Evolutionary conservation across 2,329 filamentous ascomycete genomes (phyloP), one percentile per base, ranked within the genome.

Genomic region (Ophiostoma populinum): DNA sequence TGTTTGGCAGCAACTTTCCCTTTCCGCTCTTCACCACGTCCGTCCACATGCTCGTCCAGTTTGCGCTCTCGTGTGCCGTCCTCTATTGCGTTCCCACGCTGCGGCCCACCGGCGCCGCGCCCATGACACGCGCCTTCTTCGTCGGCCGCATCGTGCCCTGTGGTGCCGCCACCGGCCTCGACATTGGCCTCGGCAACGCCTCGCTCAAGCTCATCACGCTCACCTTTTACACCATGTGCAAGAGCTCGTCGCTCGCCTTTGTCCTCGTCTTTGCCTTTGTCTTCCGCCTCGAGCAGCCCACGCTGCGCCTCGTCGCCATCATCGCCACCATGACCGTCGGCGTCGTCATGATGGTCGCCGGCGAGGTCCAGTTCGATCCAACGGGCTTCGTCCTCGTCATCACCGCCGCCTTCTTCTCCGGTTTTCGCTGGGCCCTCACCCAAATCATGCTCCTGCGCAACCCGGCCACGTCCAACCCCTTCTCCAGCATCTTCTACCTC

Each of bases 171-270:
- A 98, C 90, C 1, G 90, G 87, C 10, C 67, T 98, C 40, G 90
- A 98, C 53, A 93, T 98, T 55, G 90, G 90, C 11, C 59, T 98
- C 39, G 90, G 90, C 43, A 98, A 98, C 51, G 93, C 83, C 55
- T 92, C 83, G 35, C 65, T 98, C 47, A 90, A 87, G 55, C 94
- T 92, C 54, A 95, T 98, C 48, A 86, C 82, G 27, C 70, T 98
- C 45, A 94, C 87, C 8, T 98, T 98, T 54, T 92, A 93, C 57
- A 98, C 90, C 40, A 95, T 98, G 90, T 95, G 90, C 60, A 98
- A 98, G 67, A 95, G 87, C 6, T 94, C 86, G 8, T 82, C 87
- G 12, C 70, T 98, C 16, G 86, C 82, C 29, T 98, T 95, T 51
- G 90, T 98, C 36, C 75, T 98, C 16, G 56, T 93, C 32, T 98